Percentiles rank a stretch among this genome's conserved stretches.
Evolutionary conservation across 345 rosid species (phyloP).

Genomic region (Gossypium mustelinum): DNA sequence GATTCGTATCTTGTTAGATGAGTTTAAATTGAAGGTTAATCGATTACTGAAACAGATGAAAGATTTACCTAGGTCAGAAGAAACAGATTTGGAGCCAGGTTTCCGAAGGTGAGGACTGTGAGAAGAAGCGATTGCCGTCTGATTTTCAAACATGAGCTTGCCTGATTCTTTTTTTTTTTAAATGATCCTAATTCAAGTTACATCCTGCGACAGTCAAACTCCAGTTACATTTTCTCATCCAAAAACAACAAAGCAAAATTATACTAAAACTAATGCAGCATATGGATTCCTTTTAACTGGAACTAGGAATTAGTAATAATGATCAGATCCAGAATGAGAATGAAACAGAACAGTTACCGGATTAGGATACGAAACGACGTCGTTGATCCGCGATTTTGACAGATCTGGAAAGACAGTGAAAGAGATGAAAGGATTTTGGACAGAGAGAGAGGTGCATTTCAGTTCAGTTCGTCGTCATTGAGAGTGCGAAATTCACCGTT

Average conservation of each 20-base stretch:
- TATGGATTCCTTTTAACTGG: no score
- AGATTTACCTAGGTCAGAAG: conserved; percentile 55
- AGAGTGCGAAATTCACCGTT: background rate
- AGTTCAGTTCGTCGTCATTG: background rate
- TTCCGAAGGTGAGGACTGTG: conserved; percentile 79
- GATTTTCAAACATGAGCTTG: conserved; percentile 57
- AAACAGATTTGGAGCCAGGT: conserved; percentile 60
- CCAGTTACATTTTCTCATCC: background rate
- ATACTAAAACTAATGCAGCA: background rate
- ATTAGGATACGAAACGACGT: background rate
- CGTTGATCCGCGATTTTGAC: background rate
- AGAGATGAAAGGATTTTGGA: background rate
- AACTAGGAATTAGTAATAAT: background rate
- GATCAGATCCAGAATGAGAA: conserved; percentile 12
- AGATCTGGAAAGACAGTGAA: conserved; percentile 6
- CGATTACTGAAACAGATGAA: background rate
- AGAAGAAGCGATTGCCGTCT: conserved; percentile 36
- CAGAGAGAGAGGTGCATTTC: background rate
- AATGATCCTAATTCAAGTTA: background rate
- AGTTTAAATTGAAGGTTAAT: background rate
- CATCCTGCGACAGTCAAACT: conserved; percentile 8
- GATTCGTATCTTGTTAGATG: background rate
- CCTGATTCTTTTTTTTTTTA: background rate
- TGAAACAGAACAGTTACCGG: background rate
- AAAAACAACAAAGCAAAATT: background rate